Conservation (phyloP, 257 asterid genomes). For the Orobanche coerulescens region DNA sequence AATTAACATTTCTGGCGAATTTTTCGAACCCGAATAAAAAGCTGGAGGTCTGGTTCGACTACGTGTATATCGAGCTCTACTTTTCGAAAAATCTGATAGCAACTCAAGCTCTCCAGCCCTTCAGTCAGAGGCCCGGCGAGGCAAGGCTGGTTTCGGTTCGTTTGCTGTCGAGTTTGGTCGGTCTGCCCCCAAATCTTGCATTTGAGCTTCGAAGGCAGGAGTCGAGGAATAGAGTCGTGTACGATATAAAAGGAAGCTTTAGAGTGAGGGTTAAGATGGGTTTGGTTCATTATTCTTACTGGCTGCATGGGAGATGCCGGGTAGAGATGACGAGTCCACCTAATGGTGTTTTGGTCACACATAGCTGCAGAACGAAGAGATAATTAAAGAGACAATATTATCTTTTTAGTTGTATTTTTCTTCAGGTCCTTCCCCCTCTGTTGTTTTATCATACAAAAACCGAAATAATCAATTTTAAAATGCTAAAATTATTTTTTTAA, state of each 20-base stretch:
- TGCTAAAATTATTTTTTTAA: no score
- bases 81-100: constrained; percentile 57
- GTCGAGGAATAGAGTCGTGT: constrained; percentile 51
- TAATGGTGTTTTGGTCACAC: constrained; percentile 50
- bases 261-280: constrained; percentile 52
- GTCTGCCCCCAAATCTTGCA: constrained; percentile 60
- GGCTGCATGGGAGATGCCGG: constrained; percentile 55
- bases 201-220: constrained; percentile 59
- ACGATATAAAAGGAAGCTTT: constrained; percentile 47
- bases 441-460: no score
- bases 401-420: no score
- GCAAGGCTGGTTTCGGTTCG: constrained; percentile 34
- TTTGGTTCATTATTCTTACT: constrained; percentile 50
- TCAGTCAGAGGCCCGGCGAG: constrained; percentile 46
- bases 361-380: constrained; percentile 62
- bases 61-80: constrained; percentile 50
- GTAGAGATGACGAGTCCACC: constrained; percentile 87
- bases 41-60: constrained; percentile 50
- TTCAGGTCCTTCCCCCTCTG: no score
- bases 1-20: constrained; percentile 60
- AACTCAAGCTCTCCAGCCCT: constrained; percentile 51
- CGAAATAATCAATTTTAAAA: no score
- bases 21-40: constrained; percentile 73
- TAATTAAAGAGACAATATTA: no score
- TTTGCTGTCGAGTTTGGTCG: constrained; percentile 69